Conservation (phyloP, 169 alveolate genomes). For the Eimeria praecox region DNA sequence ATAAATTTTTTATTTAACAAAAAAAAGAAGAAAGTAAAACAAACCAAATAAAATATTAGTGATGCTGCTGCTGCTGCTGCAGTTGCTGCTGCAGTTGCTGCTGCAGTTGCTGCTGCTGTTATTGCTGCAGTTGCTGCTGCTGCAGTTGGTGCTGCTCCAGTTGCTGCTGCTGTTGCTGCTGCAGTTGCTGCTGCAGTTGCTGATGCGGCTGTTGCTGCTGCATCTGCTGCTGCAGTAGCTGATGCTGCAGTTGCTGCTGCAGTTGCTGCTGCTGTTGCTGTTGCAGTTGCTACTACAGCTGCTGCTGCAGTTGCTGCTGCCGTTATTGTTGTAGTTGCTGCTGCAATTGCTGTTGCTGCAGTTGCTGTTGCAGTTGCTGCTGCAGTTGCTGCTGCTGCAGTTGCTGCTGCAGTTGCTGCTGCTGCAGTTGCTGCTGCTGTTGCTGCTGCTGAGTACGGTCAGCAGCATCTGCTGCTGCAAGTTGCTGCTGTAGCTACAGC, state of each 20-base stretch:
- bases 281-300: neutral
- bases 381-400: neutral
- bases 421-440: no score
- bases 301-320: neutral
- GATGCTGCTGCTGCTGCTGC: neutral
- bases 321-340: neutral
- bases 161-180: constrained; percentile 63
- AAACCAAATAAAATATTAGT: neutral
- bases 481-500: no score
- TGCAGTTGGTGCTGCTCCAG: constrained; percentile 86
- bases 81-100: neutral
- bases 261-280: constrained; percentile 34
- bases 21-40: neutral
- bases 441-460: no score
- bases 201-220: neutral
- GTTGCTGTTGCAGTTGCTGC: neutral
- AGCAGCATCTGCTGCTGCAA: no score
- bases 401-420: neutral
- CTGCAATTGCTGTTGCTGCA: neutral
- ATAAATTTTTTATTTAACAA: neutral
- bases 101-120: constrained; percentile 84
- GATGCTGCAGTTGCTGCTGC: constrained; percentile 46
- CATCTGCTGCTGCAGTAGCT: no score
- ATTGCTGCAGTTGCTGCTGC: constrained; percentile 86
- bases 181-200: constrained; percentile 2